Conservation (phyloP, 2,329 filamentous ascomycete species). For the Thermothelomyces thermophilus region DNA sequence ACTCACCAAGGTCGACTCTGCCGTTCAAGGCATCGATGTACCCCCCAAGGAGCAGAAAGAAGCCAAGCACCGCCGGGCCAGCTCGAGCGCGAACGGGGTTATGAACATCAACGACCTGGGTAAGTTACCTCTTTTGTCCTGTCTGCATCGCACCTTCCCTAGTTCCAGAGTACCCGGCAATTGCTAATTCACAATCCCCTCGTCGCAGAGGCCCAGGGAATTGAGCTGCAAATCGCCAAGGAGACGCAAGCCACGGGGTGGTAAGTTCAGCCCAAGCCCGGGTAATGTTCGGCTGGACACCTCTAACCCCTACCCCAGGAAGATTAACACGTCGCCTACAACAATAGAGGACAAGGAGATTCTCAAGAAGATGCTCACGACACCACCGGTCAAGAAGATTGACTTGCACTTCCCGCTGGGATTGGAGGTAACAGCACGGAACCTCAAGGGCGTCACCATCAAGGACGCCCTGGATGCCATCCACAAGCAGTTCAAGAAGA, state of each 20-base stretch:
- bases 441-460: conserved; percentile 91
- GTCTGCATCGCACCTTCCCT: neutral
- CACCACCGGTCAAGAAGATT: conserved; percentile 85
- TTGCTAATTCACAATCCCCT: conserved; percentile 9
- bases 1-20: conserved; percentile 86
- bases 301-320: conserved; percentile 50
- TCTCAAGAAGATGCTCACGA: conserved; percentile 74
- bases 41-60: conserved; percentile 55
- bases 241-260: conserved; percentile 87
- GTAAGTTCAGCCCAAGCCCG: conserved; percentile 45
- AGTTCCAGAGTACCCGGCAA: conserved; percentile 7
- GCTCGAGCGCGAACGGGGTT: conserved; percentile 67
- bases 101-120: conserved; percentile 81
- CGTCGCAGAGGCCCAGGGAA: conserved; percentile 61
- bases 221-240: conserved; percentile 64
- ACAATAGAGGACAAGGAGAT: conserved; percentile 76
- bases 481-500: conserved; percentile 94
- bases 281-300: conserved; percentile 6
- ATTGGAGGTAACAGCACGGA: conserved; percentile 80
- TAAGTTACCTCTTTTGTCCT: conserved; percentile 40
- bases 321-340: conserved; percentile 79
- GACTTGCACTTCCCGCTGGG: conserved; percentile 87
- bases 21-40: conserved; percentile 69
- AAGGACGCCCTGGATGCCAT: conserved; percentile 95
- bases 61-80: conserved; percentile 61